Base-by-base conservation (phyloP, 441 rosid genomes). In the Syzygium syzygioides region DNA sequence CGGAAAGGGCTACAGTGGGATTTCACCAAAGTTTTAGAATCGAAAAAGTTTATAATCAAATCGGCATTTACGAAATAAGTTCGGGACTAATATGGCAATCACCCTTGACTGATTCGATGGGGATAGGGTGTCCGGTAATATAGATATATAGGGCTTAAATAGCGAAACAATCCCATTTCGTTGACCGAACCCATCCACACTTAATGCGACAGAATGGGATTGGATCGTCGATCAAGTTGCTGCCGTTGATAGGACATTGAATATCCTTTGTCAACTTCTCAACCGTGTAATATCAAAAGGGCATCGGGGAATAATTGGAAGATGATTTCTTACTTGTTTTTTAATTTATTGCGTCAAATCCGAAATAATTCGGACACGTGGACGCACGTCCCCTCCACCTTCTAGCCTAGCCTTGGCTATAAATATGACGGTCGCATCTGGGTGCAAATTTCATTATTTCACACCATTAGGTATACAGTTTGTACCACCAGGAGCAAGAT, bases 121-220 rank as follows among this genome's bases (percentile, higher is more conserved):
- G 25, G 45, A 19, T 6, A 20, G 5, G 9, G 50, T 6, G n/a
- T 76, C 9, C 2, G n/a, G 52, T 6, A 0, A 37, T 1, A 15
- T 0, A 13, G 83, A 37, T 5, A 6, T 3, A n/a, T 5, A 11
- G 14, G 5, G 23, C 15, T 12, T 0, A 19, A 34, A 34, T 68
- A 19, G 79, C 25, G 48, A 5, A 37, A 20, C 8, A 1, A 37
- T 12, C 18, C 52, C 0, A 37, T 20, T 71, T 2, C 13, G 80
- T 34, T 20, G 50, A 71, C 12, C 28, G 8, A 26, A 76, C 8
- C 5, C 4, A 15, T 7, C n/a, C 7, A 41, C 83, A 6, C 1
- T 76, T 23, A 12, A 23, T 41, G 10, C 83, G 30, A 76, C 30
- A 3, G 9, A 18, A 18, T 19, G 41, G 79, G 25, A 2, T 32